These are phyloP conservation scores for Phytophthora meadii DNA, from an alignment of 352 stramenopile genomes.

Conservation along the genomic window DNA sequence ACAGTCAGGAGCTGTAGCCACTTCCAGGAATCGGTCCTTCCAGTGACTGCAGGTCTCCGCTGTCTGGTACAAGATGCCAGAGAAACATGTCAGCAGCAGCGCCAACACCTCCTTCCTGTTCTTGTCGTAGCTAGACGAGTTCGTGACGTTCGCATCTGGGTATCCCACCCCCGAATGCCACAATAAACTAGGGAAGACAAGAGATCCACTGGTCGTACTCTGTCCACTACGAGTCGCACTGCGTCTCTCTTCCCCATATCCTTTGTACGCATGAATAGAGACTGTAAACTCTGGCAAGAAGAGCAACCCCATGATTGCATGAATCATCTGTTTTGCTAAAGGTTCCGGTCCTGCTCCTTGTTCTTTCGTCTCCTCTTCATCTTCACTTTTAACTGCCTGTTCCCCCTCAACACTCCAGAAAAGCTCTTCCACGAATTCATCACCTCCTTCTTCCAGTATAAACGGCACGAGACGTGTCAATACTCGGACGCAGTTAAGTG, in stretches of 20 bases:
- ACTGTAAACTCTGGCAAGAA: conserved; percentile 90
- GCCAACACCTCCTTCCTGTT: conserved; percentile 97
- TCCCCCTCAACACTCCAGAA: conserved; percentile 67
- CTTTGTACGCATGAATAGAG: conserved; percentile 86
- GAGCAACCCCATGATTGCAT: conserved; percentile 87
- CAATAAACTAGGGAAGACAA: conserved; percentile 81
- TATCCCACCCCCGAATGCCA: conserved; percentile 86
- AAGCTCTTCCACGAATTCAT: conserved; percentile 86
- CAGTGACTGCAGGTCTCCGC: conserved; percentile 93
- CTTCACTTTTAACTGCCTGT: conserved; percentile 41
- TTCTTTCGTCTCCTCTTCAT: conserved; percentile 57
- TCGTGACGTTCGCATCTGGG: conserved; percentile 75
- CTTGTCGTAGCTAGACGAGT: conserved; percentile 87
- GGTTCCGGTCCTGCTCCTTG: conserved; percentile 34
- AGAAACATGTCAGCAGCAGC: conserved; percentile 94
- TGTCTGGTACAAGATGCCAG: conserved; percentile 95
- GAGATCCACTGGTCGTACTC: conserved; percentile 34
- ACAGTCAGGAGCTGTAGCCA: conserved; percentile 90
- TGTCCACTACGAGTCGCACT: conserved; percentile 65
- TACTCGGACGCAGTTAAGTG: conserved; percentile 86
- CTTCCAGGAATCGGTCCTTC: conserved; percentile 91
- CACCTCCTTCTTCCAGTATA: conserved; percentile 77
- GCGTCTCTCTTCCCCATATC: conserved; percentile 75
- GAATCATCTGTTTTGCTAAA: conserved; percentile 79
- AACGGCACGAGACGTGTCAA: conserved; percentile 86